Evolutionary conservation across 129 eudicot species (phyloP).

Genomic region (Escallonia rubra): DNA sequence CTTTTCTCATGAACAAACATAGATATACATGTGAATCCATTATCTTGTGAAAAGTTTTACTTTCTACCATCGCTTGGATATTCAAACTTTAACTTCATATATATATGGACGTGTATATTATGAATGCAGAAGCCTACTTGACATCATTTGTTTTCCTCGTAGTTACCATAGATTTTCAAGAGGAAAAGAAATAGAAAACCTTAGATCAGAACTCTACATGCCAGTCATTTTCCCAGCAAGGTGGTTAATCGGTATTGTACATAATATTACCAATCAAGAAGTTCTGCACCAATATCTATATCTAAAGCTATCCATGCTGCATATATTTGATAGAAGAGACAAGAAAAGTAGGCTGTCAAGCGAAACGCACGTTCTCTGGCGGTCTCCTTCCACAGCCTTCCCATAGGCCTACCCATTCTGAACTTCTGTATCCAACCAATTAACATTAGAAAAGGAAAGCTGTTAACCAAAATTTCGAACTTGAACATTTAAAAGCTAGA

Average conservation of each 20-base stretch:
- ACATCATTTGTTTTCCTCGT: too few species aligned
- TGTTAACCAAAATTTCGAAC: neutral
- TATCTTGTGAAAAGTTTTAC: too few species aligned
- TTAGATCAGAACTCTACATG: neutral
- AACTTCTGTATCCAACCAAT: conserved; percentile 17
- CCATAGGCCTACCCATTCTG: conserved; percentile 15
- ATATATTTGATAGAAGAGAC: neutral
- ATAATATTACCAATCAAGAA: too few species aligned
- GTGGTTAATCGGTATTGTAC: neutral
- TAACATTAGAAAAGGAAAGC: neutral
- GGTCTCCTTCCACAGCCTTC: neutral
- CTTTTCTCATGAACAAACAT: too few species aligned
- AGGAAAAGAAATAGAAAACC: neutral
- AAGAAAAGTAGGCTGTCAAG: neutral
- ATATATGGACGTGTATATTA: too few species aligned
- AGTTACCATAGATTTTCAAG: too few species aligned
- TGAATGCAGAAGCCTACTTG: too few species aligned
- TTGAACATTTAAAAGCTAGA: neutral
- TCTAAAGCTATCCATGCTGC: too few species aligned
- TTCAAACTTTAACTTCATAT: too few species aligned
- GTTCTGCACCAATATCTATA: neutral
- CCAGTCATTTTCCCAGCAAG: neutral
- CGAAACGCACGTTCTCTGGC: neutral
- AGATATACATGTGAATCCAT: too few species aligned
- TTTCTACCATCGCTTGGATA: too few species aligned